These are phyloP conservation scores for Stemphylium beticola DNA, from an alignment of 2,329 filamentous ascomycete species.

Conservation along the genomic window DNA sequence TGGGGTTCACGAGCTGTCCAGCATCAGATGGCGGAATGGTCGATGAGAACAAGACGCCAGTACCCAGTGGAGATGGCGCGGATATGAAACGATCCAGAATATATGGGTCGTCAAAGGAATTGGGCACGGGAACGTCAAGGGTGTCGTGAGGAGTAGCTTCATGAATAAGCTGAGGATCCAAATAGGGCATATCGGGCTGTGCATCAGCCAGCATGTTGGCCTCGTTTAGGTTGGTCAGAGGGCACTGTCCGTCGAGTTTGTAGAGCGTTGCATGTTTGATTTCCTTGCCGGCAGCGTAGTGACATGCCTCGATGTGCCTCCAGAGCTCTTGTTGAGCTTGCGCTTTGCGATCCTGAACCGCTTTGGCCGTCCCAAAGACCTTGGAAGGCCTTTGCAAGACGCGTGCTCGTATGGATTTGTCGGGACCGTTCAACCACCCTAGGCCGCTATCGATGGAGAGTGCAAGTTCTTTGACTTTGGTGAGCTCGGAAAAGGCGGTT, in stretches of 20 bases:
- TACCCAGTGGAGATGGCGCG: conserved; percentile 15
- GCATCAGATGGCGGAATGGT: conserved; percentile 28
- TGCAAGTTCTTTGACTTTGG: conserved; percentile 66
- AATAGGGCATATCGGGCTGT: conserved; percentile 38
- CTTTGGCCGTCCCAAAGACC: conserved; percentile 56
- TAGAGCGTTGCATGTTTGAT: conserved; percentile 39
- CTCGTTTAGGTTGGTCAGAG: conserved; percentile 23
- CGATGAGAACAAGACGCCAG: conserved; percentile 46
- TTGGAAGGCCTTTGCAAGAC: conserved; percentile 52
- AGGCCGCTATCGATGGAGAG: conserved; percentile 71
- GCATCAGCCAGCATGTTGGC: conserved; percentile 13
- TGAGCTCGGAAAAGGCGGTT: conserved; percentile 63
- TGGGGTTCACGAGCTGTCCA: conserved; percentile 35
- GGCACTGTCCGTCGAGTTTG: conserved; percentile 27
- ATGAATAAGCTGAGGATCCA: conserved; percentile 37
- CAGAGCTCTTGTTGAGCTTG: conserved; percentile 47
- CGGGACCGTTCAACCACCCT: conserved; percentile 70
- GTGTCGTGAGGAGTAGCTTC: conserved; percentile 33
- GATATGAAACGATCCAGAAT: conserved; percentile 28
- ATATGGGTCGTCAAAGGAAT: conserved; percentile 30
- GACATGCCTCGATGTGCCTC: conserved; percentile 36
- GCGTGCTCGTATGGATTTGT: conserved; percentile 58
- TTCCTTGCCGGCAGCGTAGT: conserved; percentile 27
- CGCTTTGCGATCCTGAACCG: conserved; percentile 47
- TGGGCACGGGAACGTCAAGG: conserved; percentile 23